Evolutionary conservation across 768 basidiomycete genomes (phyloP), one percentile per base, ranked within the genome.

Genomic region (Dacryopinax primogenitus): DNA sequence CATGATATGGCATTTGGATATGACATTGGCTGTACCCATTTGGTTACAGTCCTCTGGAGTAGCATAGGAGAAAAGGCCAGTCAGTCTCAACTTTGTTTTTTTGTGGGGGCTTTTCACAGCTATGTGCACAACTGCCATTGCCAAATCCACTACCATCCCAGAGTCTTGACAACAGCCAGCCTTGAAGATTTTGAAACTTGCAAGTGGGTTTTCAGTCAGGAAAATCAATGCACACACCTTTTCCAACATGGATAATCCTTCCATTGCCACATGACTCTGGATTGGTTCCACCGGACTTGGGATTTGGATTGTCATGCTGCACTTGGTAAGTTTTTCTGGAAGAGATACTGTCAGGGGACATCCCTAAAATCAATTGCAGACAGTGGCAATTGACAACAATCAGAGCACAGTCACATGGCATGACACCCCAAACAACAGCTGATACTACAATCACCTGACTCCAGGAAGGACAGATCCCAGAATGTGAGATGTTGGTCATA

Each of bases 151-250:
- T 66, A 73, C 64, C 77, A 77, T 61, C 76, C 74, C 18, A 71
- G 71, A 63, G 51, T 45, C 71, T n/a, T 75, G 23, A 39, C 61
- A 2, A 72, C 76, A 3, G 67, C 70, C 16, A 76, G 77, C 18
- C 62, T 78, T 1, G 75, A 77, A 66, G 78, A 78, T 63, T 65
- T 77, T 2, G 73, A 76, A 39, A 74, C 71, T 0, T 66, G 69
- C 32, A 75, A 78, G 62, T 68, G 71, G 1, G 65, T 75, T 12
- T 77, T 77, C 66, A 72, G 70, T n/a, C 66, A 69, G 2, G 75
- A 74, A 15, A 77, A 78, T 66, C 58, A 34, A 1, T 64, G 71
- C 16, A 73, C 72, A 2, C 44, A 45, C 0, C 45, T 68, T 36
- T 69, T 64, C 21, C 68, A 71, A 1, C 72, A 76, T 65, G 70